Evolutionary conservation across 177 flowering plant genomes (phyloP), one percentile per base, ranked within the genome.

Genomic region (Vitis hybrid): DNA sequence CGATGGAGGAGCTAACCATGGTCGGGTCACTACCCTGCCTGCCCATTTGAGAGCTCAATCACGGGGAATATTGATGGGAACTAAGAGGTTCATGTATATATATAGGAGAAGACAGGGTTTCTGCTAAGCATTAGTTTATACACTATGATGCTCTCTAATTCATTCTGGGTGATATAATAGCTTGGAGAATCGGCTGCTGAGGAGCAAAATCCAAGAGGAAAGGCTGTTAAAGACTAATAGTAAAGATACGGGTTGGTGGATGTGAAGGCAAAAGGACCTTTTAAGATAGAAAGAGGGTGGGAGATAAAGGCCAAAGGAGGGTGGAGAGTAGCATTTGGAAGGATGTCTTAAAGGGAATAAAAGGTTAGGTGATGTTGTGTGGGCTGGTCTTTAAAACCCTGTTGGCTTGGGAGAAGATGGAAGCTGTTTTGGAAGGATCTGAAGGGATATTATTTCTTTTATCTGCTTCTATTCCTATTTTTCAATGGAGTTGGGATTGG

Each of bases 1-100:
- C 89, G 59, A 89, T 89, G 63, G 91, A 87, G 58, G 89, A 81
- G 60, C 74, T 68, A 11, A 70, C 78, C 62, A 56, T 70, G 14
- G 78, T 73, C 9, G 78, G 65, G 65, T 80, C 86, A 50, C 73
- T 65, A 65, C 29, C 69, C 16, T 83, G 74, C 81, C 82, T 80
- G 50, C 85, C 85, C 87, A 84, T 84, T 60, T 51, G 10, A 26
- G 31, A 60, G 29, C 15, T 20, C 19, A 65, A 63, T 11, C 20
- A 19, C 26, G 18, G 29, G 53, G 22, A 9, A 1, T 68, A 3
- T 20, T 50, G 59, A 18, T 34, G 16, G 64, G 57, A 39, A 6
- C 45, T 50, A 4, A 39, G 26, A 13, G 53, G 15, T 34, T 9
- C 19, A 50, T 39, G 22, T 55, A 22, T 48, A 58, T 70, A 66